phyloP scores from a whole-genome alignment of 2,329 filamentous ascomycete genomes.

The Ascosphaera aggregata region DNA sequence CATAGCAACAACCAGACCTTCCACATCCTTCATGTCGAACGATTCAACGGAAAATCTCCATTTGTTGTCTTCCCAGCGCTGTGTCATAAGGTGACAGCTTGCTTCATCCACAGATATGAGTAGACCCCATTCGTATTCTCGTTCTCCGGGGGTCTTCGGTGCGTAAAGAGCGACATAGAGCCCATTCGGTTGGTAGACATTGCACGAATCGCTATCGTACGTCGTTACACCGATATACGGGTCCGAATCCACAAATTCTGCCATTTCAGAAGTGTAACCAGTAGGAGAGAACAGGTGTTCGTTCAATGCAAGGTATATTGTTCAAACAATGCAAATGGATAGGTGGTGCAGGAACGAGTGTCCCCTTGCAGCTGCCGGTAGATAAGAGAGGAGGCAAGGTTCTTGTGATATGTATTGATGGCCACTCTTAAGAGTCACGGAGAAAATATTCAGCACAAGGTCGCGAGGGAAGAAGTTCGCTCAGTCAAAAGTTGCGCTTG shows the following conservation, averaged over 20 bases:
- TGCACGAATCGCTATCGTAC: background rate
- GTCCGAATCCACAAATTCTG: background rate
- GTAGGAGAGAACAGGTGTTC: too few species aligned
- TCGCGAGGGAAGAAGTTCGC: too few species aligned
- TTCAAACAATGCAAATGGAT: too few species aligned
- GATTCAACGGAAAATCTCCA: slow-evolving; percentile 3
- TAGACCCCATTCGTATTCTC: slow-evolving; percentile 5
- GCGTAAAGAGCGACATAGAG: slow-evolving; percentile 5
- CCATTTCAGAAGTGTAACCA: background rate
- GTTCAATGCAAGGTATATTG: too few species aligned
- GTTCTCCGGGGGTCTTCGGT: slow-evolving; percentile 1
- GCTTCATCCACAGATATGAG: slow-evolving; percentile 4
- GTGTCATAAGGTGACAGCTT: slow-evolving; percentile 5
- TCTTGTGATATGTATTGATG: too few species aligned
- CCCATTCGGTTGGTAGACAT: slow-evolving; percentile 3
- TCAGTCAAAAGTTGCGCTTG: too few species aligned
- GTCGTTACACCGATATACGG: background rate
- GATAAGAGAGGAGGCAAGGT: too few species aligned
- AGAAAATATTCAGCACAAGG: too few species aligned
- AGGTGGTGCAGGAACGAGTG: too few species aligned
- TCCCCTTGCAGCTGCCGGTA: too few species aligned
- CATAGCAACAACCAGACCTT: slow-evolving; percentile 3
- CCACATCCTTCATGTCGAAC: slow-evolving; percentile 4
- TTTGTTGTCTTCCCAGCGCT: slow-evolving; percentile 1
- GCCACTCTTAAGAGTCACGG: too few species aligned